These are phyloP conservation scores for Spinacia oleracea DNA, from an alignment of 179 eudicot species.

Conservation along the genomic window DNA sequence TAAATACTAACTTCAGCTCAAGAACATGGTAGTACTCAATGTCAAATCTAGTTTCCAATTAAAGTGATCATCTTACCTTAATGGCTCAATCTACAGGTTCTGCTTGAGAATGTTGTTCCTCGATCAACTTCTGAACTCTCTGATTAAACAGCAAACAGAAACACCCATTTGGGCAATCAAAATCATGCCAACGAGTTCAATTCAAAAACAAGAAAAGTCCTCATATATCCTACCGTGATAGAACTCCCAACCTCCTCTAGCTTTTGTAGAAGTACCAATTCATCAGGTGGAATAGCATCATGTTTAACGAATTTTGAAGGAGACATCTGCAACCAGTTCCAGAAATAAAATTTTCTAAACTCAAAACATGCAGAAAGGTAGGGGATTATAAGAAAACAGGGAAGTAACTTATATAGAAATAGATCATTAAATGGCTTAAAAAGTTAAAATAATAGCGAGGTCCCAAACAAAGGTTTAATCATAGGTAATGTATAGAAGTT, in stretches of 20 bases:
- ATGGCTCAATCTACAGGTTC: conserved; percentile 29
- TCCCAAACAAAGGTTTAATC: background rate
- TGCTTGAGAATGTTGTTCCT: conserved; percentile 48
- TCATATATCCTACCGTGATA: conserved; percentile 50
- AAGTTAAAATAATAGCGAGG: background rate
- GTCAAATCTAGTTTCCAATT: background rate
- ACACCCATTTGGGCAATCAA: background rate
- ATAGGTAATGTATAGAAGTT: background rate
- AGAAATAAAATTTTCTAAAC: background rate
- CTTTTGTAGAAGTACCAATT: conserved; percentile 56
- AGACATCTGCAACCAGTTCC: conserved; percentile 48
- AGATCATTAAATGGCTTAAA: background rate
- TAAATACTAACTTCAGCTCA: background rate
- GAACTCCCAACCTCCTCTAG: conserved; percentile 75
- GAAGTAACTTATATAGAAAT: background rate
- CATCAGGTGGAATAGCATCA: conserved; percentile 43
- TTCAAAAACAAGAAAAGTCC: background rate
- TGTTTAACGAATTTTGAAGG: conserved; percentile 44
- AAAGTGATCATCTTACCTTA: conserved; percentile 34
- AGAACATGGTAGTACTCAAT: background rate
- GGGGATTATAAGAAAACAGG: too few species aligned
- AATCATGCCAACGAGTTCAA: background rate
- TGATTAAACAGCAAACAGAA: conserved; percentile 30
- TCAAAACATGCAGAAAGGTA: background rate
- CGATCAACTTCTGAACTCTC: conserved; percentile 60